Base-by-base conservation (phyloP, 352 stramenopile species). In the Pythium brachiatum region DNA sequence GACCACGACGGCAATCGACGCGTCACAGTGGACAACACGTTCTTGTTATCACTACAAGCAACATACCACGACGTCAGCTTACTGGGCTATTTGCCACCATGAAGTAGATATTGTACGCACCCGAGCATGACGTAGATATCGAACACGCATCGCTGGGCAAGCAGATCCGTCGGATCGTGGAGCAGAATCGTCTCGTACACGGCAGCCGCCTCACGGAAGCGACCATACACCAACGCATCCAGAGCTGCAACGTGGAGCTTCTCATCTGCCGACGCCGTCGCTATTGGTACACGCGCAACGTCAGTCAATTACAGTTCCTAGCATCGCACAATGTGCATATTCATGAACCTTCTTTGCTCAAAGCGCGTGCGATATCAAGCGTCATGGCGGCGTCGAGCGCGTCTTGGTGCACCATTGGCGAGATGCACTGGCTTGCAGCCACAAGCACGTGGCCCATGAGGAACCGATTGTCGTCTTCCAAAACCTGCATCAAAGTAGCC, bases 391-490 rank as follows among this genome's bases (percentile, higher is more conserved):
- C 82, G 31, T 90, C 79, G 23, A 92, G 41, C 23, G 77, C 63
- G 54, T 95, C 86, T 43, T 85, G 73, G 47, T 89, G 84, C 63
- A 86, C 64, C 55, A 84, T 72, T 2, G 86, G 84, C 20, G 71
- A 57, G 23, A 95, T 71, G 46, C 73, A 88, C 57, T 94, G 76
- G 38, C 84, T 95, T 12, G 81, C 71, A 21, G 76, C 84, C 4
- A 95, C 83, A 15, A 95, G 84, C 53, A 94, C 81, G 47, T 92
- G 84, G 44, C 84, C 86, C 84, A 95, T 95, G 27, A 95, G 66
- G 56, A 92, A 93, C 18, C 72, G 41, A n/a, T 48, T 63, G 43
- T 90, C 76, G 25, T 87, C 73, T 8, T 71, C 70, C 36, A 95
- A 54, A 27, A 90, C 74, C 67, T 75, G 26, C 11, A 48, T 18